Evolutionary conservation across 2,329 filamentous ascomycete genomes (phyloP).

Genomic region (Fusarium sp.): DNA sequence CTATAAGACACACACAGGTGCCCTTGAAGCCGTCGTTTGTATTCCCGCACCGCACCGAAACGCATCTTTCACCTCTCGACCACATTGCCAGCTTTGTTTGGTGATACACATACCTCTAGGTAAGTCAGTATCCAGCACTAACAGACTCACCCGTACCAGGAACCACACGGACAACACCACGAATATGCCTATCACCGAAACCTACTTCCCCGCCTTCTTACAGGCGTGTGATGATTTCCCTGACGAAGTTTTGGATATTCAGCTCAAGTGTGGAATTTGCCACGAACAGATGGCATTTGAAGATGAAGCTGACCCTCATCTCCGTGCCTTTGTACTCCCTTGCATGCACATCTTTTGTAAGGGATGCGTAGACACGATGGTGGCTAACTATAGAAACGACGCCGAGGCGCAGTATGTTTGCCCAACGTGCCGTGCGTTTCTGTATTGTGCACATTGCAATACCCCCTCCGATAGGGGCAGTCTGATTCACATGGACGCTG

Average conservation of each 20-base stretch:
- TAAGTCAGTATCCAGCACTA: too few relatives aligned
- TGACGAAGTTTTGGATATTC: too few relatives aligned
- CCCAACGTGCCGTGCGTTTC: background rate
- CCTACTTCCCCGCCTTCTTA: background rate
- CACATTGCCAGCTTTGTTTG: too few relatives aligned
- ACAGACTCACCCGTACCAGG: too few relatives aligned
- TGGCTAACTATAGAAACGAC: background rate
- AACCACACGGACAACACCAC: background rate
- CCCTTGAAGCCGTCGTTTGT: too few relatives aligned
- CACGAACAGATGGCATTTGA: background rate
- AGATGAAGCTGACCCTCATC: background rate
- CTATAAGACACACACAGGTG: too few relatives aligned
- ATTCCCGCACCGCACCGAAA: too few relatives aligned
- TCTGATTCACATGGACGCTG: background rate
- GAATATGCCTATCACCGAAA: background rate
- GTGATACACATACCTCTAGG: too few relatives aligned
- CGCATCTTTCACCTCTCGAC: too few relatives aligned
- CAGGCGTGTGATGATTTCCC: background rate
- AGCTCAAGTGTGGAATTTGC: background rate
- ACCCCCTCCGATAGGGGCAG: background rate
- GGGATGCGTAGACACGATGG: background rate
- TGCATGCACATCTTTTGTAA: background rate
- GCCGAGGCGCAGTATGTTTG: rapidly evolving
- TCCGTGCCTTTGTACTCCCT: background rate
- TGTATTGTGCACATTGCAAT: background rate